These are phyloP conservation scores for Neonectria punicea DNA, from an alignment of 2,329 filamentous ascomycete genomes.

Conservation along the genomic window DNA sequence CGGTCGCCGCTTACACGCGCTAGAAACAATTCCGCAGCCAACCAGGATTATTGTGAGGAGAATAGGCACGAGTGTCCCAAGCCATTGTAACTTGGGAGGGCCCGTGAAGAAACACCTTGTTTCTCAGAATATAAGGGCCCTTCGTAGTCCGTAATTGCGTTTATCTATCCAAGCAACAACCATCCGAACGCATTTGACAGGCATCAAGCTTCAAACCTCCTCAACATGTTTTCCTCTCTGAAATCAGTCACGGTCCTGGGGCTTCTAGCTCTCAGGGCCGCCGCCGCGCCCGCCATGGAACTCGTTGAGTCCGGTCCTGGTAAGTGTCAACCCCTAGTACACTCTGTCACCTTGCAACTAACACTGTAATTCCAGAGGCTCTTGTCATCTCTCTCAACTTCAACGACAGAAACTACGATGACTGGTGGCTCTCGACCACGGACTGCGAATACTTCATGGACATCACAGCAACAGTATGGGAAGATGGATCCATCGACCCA, in stretches of 20 bases:
- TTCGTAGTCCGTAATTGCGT: not conserved
- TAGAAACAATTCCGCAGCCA: not conserved
- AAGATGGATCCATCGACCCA: not conserved
- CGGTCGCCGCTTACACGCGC: not conserved
- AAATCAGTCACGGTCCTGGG: not conserved
- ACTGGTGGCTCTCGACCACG: not conserved
- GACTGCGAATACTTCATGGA: slow-evolving; percentile 9
- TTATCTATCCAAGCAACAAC: not conserved
- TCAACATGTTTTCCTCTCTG: not conserved
- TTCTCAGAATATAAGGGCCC: not conserved
- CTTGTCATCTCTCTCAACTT: not conserved
- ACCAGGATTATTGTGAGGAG: not conserved
- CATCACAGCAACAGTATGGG: not conserved
- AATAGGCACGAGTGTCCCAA: not conserved
- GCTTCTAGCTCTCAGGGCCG: not conserved
- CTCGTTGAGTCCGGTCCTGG: not conserved
- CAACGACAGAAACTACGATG: not conserved
- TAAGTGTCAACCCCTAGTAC: not conserved
- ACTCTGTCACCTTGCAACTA: not conserved
- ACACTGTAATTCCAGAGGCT: not conserved
- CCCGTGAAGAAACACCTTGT: not conserved
- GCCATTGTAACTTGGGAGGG: not conserved
- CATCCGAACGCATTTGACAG: not conserved
- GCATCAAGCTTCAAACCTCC: not conserved
- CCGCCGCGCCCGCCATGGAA: not conserved